Conservation (phyloP, 2,329 filamentous ascomycete species). For the Nemania abortiva region DNA sequence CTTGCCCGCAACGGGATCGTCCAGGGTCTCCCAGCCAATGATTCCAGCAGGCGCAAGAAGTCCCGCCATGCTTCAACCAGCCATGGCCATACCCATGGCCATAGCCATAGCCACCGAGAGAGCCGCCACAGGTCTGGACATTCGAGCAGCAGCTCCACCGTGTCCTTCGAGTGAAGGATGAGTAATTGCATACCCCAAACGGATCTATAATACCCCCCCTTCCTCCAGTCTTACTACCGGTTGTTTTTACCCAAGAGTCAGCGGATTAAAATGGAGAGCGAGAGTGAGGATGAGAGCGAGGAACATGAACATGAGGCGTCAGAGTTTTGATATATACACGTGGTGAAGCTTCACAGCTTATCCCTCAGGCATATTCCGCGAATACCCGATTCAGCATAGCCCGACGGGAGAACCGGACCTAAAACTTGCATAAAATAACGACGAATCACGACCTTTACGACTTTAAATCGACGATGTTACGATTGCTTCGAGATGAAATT, state of each 20-base stretch:
- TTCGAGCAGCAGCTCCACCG: slow-evolving; percentile 72
- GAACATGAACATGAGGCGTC: slow-evolving; percentile 44
- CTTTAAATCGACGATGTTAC: slow-evolving; percentile 47
- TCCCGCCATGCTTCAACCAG: slow-evolving; percentile 62
- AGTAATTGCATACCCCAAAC: slow-evolving; percentile 19
- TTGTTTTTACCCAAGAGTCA: slow-evolving; percentile 45
- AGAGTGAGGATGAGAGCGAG: slow-evolving; percentile 30
- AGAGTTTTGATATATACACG: slow-evolving; percentile 53
- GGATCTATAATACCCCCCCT: slow-evolving; percentile 17
- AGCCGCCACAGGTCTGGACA: slow-evolving; percentile 66
- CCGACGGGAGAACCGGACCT: slow-evolving; percentile 48
- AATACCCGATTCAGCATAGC: slow-evolving; percentile 50
- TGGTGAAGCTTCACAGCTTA: slow-evolving; percentile 56
- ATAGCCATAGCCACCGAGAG: slow-evolving; percentile 59
- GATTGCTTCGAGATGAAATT: slow-evolving; percentile 40
- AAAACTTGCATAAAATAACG: slow-evolving; percentile 53
- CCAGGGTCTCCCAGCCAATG: slow-evolving; percentile 71
- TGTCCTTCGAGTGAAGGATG: slow-evolving; percentile 66
- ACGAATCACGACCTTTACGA: slow-evolving; percentile 53
- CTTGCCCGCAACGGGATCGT: slow-evolving; percentile 76
- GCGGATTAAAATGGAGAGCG: slow-evolving; percentile 42
- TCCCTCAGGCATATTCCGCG: slow-evolving; percentile 50
- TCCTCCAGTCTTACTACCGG: slow-evolving; percentile 39
- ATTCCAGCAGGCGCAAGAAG: slow-evolving; percentile 65
- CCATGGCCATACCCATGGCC: slow-evolving; percentile 45